Evolutionary conservation across 2,329 filamentous ascomycete species (phyloP), one percentile per base, ranked within the genome.

Genomic region (Byssochlamys sp.): DNA sequence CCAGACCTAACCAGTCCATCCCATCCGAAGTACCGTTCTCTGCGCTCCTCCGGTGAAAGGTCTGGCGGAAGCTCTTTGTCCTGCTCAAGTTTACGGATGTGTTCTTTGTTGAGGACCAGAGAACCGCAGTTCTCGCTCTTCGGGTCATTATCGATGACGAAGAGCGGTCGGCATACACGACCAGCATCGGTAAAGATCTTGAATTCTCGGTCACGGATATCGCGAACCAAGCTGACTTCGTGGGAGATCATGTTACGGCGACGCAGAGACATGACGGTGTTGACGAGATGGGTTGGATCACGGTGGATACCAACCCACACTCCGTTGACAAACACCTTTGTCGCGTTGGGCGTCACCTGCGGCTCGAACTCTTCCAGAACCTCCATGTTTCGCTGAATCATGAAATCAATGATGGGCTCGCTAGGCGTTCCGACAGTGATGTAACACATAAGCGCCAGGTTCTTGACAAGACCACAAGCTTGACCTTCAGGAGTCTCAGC

Each of bases 161-260:
- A 97, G 4, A 97, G 78, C 0, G 94, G 94, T 62, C 94, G 84
- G 80, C 94, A 95, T 56, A 99, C 91, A 73, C 94, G 87, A 28
- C 94, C 94, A 49, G 92, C 92, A 73, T 99, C 94, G 2, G 92
- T 97, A 73, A 97, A 96, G 66, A 99, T 92, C 76, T 95, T 95
- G 82, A 99, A 96, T 73, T 99, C 94, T 66, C 92, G 85, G 67
- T 99, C 94, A 73, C 95, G 87, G 66, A 99, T 96, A 69, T 99
- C 94, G 69, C 94, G 86, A 67, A 99, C 89, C 67, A 99, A 82
- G 61, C 91, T 96, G 64, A 96, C 91, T 76, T 97, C 92, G 64
- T 90, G 89, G 12, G 90, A 91, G 60, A 99, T 87, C 67, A 90
- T 86, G 60, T 89, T 88, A 63, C 87, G 87, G 57, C 92, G 83